These are phyloP conservation scores for Rhododendron vialii DNA, from an alignment of 148 eudicot genomes.

Conservation along the genomic window DNA sequence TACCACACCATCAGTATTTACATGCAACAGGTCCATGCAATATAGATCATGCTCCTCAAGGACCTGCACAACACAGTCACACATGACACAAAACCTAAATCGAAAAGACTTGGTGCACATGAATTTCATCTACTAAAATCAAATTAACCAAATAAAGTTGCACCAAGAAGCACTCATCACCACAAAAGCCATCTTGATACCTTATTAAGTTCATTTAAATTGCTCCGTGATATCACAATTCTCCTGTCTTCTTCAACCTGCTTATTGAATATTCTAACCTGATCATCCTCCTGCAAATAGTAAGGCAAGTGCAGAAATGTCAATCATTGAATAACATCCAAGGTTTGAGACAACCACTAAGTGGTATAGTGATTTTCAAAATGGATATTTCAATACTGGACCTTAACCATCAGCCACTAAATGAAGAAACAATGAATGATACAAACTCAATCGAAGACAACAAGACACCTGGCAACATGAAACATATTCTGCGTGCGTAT, in stretches of 20 bases:
- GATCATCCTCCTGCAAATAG: constrained; percentile 75
- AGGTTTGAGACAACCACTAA: background rate
- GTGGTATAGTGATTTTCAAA: background rate
- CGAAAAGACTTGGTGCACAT: background rate
- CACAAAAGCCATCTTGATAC: constrained; percentile 25
- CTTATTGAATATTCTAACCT: constrained; percentile 71
- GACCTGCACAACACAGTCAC: constrained; percentile 44
- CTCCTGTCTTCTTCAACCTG: constrained; percentile 94
- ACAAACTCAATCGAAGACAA: background rate
- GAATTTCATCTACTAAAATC: background rate
- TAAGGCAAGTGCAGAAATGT: constrained; percentile 8
- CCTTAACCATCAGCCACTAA: background rate
- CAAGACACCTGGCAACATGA: background rate
- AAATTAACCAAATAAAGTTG: background rate
- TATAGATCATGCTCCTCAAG: constrained; percentile 81
- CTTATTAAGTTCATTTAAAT: constrained; percentile 83
- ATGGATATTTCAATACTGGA: background rate
- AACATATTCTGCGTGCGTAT: background rate
- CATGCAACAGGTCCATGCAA: constrained; percentile 77
- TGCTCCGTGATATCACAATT: constrained; percentile 84
- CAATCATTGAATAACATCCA: background rate
- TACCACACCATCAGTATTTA: constrained; percentile 75
- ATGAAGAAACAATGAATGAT: background rate
- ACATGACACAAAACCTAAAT: background rate
- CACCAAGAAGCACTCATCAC: background rate